Evolutionary conservation across 1,284 basidiomycete species (phyloP).

Genomic region (Entoloma clypeatum): DNA sequence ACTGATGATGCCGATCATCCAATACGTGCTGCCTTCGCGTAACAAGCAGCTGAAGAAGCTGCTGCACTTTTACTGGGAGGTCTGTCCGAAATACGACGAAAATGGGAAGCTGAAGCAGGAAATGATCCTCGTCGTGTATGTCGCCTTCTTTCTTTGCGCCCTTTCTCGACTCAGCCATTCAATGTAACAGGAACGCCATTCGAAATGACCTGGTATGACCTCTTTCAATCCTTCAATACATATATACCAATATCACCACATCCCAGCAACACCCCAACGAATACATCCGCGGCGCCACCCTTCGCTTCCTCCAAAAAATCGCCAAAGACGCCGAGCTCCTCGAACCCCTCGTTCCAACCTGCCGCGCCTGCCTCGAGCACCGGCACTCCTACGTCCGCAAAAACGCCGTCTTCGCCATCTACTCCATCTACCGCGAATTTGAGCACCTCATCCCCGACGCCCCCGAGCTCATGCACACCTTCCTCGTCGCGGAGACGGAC

Average conservation of each 20-base stretch:
- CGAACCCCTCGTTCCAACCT: conserved; percentile 93
- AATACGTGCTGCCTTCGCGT: conserved; percentile 93
- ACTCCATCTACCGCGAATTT: conserved; percentile 91
- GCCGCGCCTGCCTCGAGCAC: conserved; percentile 94
- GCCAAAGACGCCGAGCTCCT: conserved; percentile 92
- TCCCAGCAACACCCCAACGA: conserved; percentile 97
- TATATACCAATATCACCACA: conserved; percentile 7
- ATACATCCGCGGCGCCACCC: conserved; percentile 96
- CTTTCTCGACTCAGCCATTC: conserved; percentile 3
- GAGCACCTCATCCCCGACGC: conserved; percentile 96
- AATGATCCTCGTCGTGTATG: conserved; percentile 98
- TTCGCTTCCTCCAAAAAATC: conserved; percentile 96
- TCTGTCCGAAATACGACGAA: conserved; percentile 98
- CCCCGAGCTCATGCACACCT: conserved; percentile 94
- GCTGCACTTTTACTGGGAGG: conserved; percentile 99
- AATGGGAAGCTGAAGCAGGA: conserved; percentile 98
- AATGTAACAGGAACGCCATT: conserved; percentile 77
- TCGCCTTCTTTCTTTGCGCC: conserved; percentile 19
- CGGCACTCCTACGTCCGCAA: conserved; percentile 98
- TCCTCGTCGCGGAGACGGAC: conserved; percentile 96
- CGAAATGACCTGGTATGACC: conserved; percentile 87
- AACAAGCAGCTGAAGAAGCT: conserved; percentile 99
- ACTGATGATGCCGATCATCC: conserved; percentile 97
- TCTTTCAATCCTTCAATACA: conserved; percentile 1
- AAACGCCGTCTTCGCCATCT: conserved; percentile 97